A percentile compares a stretch with the other conserved stretches of the same genome.
These are phyloP conservation scores for Globisporangium abappressorium DNA, from an alignment of 352 stramenopile genomes.

Conservation along the genomic window DNA sequence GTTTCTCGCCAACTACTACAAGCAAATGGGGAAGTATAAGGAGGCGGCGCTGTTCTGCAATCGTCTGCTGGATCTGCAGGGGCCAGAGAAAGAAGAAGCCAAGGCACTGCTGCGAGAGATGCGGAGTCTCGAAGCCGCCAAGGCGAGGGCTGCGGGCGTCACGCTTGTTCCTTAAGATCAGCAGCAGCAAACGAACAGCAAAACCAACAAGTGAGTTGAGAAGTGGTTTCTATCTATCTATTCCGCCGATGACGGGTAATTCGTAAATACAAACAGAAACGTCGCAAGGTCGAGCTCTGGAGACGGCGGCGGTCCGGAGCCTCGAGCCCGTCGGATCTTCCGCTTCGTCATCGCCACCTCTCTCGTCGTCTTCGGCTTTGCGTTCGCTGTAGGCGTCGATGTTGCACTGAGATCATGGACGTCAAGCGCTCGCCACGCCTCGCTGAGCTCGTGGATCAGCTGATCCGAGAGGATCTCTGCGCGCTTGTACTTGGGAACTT, in stretches of 20 bases:
- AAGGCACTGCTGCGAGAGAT: slow-evolving; percentile 79
- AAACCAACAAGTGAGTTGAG: neutral
- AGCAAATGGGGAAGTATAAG: slow-evolving; percentile 52
- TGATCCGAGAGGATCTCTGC: slow-evolving; percentile 18
- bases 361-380: slow-evolving; percentile 8
- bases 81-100: slow-evolving; percentile 79
- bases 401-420: neutral
- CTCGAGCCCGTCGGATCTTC: slow-evolving; percentile 22
- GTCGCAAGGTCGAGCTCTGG: slow-evolving; percentile 18
- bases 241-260: neutral
- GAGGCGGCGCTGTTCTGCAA: slow-evolving; percentile 75
- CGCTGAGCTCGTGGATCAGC: slow-evolving; percentile 18
- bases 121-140: slow-evolving; percentile 54
- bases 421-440: slow-evolving; percentile 24
- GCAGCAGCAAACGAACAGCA: neutral
- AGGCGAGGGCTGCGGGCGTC: slow-evolving; percentile 8
- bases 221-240: slow-evolving; percentile 4
- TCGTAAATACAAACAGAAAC: slow-evolving; percentile 35
- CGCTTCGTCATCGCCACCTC: slow-evolving; percentile 34
- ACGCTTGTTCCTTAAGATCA: neutral
- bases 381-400: neutral
- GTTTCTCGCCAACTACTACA: slow-evolving; percentile 83
- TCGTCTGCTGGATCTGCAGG: slow-evolving; percentile 69
- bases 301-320: neutral
- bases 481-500: slow-evolving; percentile 10